Evolutionary conservation across 2,329 filamentous ascomycete genomes (phyloP).

Genomic region (Alternaria gaisen): DNA sequence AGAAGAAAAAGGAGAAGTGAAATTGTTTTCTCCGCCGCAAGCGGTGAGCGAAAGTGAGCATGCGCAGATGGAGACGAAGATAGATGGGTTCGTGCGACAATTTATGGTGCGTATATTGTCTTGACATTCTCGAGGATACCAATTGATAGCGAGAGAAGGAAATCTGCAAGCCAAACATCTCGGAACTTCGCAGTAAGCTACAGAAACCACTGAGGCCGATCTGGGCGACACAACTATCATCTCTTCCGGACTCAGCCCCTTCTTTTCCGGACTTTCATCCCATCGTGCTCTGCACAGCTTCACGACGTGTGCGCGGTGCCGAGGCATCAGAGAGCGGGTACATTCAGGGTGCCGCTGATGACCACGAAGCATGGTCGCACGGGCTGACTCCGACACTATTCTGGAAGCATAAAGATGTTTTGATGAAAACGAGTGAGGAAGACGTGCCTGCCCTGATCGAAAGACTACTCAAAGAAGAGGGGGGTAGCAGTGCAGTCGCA

Average conservation of each 20-base stretch:
- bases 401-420: conserved; percentile 71
- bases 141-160: conserved; percentile 43
- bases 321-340: conserved; percentile 79
- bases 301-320: conserved; percentile 72
- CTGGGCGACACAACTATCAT: conserved; percentile 79
- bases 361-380: conserved; percentile 90
- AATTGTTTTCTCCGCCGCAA: conserved; percentile 74
- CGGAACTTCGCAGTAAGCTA: conserved; percentile 63
- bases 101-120: conserved; percentile 52
- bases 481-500: conserved; percentile 25
- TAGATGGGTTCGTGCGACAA: conserved; percentile 65
- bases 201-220: conserved; percentile 77
- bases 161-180: conserved; percentile 68
- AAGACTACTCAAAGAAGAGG: conserved; percentile 48
- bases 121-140: background rate
- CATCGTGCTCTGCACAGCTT: conserved; percentile 86
- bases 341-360: conserved; percentile 93
- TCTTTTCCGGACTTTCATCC: conserved; percentile 70
- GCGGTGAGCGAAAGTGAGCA: conserved; percentile 79
- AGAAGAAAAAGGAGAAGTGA: conserved; percentile 36
- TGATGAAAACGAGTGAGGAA: conserved; percentile 72
- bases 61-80: conserved; percentile 73
- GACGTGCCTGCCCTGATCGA: conserved; percentile 65
- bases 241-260: conserved; percentile 57
- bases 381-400: conserved; percentile 82